Percentiles rank a stretch among this genome's conserved stretches.
Conservation (phyloP, 169 alveolate genomes). For the Pseudocohnilembus persalinus region DNA sequence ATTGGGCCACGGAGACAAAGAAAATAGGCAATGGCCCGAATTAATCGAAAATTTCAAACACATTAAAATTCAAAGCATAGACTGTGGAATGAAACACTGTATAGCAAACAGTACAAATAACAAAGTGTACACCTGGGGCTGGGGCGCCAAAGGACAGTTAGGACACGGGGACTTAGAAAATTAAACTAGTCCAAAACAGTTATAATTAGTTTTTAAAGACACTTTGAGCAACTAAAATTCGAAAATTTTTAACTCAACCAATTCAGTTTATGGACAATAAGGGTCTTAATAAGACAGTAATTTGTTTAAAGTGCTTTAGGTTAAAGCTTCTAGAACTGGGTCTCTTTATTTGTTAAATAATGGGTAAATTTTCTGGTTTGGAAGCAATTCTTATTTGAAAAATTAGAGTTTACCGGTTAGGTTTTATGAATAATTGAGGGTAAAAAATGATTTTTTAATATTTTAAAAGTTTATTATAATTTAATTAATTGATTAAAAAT, state of each 20-base stretch:
- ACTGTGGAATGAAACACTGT: conserved; percentile 73
- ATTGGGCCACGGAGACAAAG: conserved; percentile 23
- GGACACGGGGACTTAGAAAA: conserved; percentile 70
- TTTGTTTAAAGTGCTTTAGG: conserved; percentile 10
- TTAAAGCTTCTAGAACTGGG: neutral
- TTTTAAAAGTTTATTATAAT: neutral
- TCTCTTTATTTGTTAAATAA: neutral
- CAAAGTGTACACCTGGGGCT: conserved; percentile 88
- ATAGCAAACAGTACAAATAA: conserved; percentile 74
- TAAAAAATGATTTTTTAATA: neutral
- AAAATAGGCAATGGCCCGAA: conserved; percentile 14
- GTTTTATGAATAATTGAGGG: neutral
- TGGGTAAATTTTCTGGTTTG: neutral
- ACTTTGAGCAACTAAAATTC: neutral
- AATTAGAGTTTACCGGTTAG: neutral
- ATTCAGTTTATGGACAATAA: conserved; percentile 8
- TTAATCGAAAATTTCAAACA: conserved; percentile 52
- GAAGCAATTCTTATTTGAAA: neutral
- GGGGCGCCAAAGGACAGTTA: conserved; percentile 86
- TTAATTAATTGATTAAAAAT: neutral
- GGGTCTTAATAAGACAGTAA: conserved; percentile 53
- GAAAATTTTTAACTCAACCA: neutral
- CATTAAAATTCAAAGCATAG: conserved; percentile 60
- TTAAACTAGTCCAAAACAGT: conserved; percentile 60
- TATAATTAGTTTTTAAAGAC: neutral